These are phyloP conservation scores for Aurantiochytrium sp. DNA, from an alignment of 108 stramenopile genomes.

Conservation along the genomic window DNA sequence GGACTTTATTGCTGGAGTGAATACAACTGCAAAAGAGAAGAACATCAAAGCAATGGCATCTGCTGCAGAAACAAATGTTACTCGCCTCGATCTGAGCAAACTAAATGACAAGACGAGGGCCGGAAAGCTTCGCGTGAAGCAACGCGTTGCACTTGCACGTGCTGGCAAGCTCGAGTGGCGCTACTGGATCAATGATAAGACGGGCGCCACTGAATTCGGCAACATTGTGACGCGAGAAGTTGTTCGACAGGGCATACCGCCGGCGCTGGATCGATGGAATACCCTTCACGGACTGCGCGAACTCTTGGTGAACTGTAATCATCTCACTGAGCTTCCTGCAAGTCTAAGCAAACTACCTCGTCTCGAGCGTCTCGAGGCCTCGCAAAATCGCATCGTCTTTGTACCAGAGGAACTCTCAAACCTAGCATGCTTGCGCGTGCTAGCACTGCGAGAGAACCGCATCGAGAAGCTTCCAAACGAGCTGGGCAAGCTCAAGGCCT, in stretches of 20 bases:
- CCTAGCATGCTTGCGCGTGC: background rate
- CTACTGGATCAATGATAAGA: background rate
- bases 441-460: slow-evolving; percentile 29
- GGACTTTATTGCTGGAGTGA: background rate
- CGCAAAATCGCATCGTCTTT: slow-evolving; percentile 23
- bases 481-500: slow-evolving; percentile 10
- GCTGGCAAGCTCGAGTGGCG: background rate
- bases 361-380: slow-evolving; percentile 32
- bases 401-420: slow-evolving; percentile 30
- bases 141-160: background rate
- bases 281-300: background rate
- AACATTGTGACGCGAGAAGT: background rate
- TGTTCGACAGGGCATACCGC: background rate
- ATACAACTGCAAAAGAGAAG: background rate
- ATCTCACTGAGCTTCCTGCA: background rate
- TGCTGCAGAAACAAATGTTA: background rate
- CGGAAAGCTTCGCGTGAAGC: background rate
- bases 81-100: background rate
- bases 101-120: background rate
- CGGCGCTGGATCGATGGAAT: background rate
- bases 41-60: background rate
- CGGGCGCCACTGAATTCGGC: background rate
- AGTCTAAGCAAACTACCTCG: slow-evolving; percentile 21
- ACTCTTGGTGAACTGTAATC: background rate
- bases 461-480: slow-evolving; percentile 22